A percentile compares a stretch with the other conserved stretches of the same genome.
phyloP scores from a whole-genome alignment of 2,329 filamentous ascomycete species.

The Curvularia sp. region DNA sequence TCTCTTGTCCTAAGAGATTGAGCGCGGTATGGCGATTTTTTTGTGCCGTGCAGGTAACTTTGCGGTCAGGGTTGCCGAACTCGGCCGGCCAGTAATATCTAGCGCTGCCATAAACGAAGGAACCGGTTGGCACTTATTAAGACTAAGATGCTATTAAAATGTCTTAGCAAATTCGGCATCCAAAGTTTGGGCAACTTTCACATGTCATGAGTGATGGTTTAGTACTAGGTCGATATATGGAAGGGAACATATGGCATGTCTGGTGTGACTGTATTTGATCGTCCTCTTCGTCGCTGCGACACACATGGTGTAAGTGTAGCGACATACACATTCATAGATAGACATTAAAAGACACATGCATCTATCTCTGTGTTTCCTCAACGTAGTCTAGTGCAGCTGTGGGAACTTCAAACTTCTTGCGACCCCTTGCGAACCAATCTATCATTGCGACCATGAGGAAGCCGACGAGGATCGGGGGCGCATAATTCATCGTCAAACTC shows the following conservation, averaged over 20 bases:
- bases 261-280: not conserved
- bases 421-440: slow-evolving; percentile 28
- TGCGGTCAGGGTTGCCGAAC: slow-evolving; percentile 27
- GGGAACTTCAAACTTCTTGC: slow-evolving; percentile 26
- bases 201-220: not conserved
- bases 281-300: not conserved
- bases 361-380: slow-evolving; percentile 1
- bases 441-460: slow-evolving; percentile 22
- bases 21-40: slow-evolving; percentile 20
- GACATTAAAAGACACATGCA: not conserved
- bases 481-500: slow-evolving; percentile 30
- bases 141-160: not conserved
- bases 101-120: slow-evolving; percentile 20
- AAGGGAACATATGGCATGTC: not conserved
- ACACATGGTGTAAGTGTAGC: not conserved
- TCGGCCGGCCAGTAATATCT: slow-evolving; percentile 31
- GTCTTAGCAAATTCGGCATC: not conserved
- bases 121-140: not conserved
- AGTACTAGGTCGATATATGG: too few relatives aligned
- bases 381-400: slow-evolving; percentile 1
- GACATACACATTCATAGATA: not conserved
- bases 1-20: slow-evolving; percentile 10
- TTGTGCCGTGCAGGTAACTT: slow-evolving; percentile 18
- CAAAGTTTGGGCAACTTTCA: not conserved
- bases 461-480: slow-evolving; percentile 17